Conservation (phyloP, 2,329 filamentous ascomycete genomes). For the Trichoderma breve region DNA sequence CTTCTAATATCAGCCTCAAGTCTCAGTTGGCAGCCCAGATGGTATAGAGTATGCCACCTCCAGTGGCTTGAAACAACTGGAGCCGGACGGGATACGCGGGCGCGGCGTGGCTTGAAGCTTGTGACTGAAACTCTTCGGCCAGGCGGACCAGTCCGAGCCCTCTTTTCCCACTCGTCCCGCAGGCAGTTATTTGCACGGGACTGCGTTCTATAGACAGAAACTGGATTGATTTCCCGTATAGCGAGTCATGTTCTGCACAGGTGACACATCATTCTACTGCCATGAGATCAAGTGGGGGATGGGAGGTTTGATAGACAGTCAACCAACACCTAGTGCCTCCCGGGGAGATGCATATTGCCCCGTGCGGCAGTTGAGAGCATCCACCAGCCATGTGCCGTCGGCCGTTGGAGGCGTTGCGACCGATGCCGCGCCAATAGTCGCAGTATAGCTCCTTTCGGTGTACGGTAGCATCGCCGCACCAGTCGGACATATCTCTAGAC, state of each 20-base stretch:
- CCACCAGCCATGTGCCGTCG: slow-evolving; percentile 14
- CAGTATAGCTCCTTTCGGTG: background rate
- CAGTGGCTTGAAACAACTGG: background rate
- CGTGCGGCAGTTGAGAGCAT: slow-evolving; percentile 6
- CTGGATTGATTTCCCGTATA: background rate
- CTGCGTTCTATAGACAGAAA: background rate
- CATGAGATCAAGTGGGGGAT: slow-evolving; percentile 17
- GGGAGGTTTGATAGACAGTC: background rate
- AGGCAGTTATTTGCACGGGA: background rate
- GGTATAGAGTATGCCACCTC: background rate
- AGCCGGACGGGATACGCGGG: background rate
- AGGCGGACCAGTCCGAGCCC: background rate
- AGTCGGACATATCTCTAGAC: background rate
- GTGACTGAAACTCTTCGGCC: background rate
- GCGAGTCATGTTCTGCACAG: slow-evolving; percentile 1
- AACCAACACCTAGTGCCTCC: background rate
- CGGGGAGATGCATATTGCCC: background rate
- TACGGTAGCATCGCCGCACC: background rate
- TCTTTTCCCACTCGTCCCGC: background rate
- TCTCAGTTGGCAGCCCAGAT: background rate
- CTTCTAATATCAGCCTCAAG: background rate
- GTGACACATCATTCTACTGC: slow-evolving; percentile 13
- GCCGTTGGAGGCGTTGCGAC: slow-evolving; percentile 7
- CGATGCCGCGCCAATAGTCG: background rate
- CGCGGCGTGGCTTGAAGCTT: background rate